A percentile compares a stretch with the other conserved stretches of the same genome.
Conservation (phyloP, 2,329 filamentous ascomycete species). For the Apiospora sp. region DNA sequence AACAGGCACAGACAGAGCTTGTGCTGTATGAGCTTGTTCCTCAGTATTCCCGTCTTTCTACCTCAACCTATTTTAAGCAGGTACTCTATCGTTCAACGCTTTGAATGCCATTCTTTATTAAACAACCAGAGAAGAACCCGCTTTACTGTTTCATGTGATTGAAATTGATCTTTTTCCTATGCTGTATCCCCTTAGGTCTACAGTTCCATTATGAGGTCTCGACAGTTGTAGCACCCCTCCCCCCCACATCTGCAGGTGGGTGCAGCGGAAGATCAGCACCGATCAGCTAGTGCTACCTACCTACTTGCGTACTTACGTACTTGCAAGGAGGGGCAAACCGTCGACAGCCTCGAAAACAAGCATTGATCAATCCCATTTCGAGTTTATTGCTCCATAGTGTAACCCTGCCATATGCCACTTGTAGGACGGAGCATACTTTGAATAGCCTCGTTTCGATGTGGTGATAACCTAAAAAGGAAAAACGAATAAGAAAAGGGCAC, state of each 20-base stretch:
- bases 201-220: background rate
- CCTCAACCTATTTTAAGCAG: background rate
- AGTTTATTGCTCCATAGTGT: background rate
- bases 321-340: constrained; percentile 16
- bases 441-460: constrained; percentile 8
- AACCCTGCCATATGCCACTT: background rate
- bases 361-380: constrained; percentile 12
- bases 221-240: background rate
- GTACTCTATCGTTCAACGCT: background rate
- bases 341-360: constrained; percentile 10
- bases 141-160: background rate
- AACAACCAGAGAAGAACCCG: background rate
- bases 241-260: constrained; percentile 8
- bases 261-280: constrained; percentile 15
- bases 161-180: background rate
- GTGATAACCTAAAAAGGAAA: background rate
- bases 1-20: background rate
- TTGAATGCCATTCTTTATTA: background rate
- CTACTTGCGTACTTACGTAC: constrained; percentile 11
- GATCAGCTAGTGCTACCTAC: constrained; percentile 21
- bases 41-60: background rate
- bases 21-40: background rate
- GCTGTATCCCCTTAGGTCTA: background rate
- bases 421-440: background rate
- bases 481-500: background rate